Evolutionary conservation across 495 filamentous ascomycete species (phyloP), one percentile per base, ranked within the genome.

Genomic region (Talaromyces stipitatus): DNA sequence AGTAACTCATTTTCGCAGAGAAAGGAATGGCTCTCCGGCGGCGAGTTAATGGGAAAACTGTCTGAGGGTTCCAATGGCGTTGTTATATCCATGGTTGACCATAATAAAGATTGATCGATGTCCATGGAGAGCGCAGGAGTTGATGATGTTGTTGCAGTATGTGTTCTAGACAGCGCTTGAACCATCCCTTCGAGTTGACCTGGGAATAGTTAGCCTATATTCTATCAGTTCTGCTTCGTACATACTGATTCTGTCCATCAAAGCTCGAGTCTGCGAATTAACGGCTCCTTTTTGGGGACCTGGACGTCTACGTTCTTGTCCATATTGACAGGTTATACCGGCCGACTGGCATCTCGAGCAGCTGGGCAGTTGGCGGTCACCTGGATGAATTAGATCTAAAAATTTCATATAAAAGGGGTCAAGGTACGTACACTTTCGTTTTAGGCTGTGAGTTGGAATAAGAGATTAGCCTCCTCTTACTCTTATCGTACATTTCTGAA

Each of bases 171-270:
- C 29, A 32, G 9, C 12, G 29, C 12, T 11, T 32, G 9, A 32
- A 32, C 6, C 29, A 32, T 32, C 29, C 29, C 29, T 32, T 32
- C 29, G 9, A 32, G 29, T 32, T 32, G 29, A 11, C 29, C 29
- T 32, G 12, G 29, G 12, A 32, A 32, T 32, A 10, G 1, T 41
- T 36, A 24, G 29, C 43, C 53, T 36, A 41, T 4, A 41, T 20
- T 33, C 28, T 20, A 24, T n/a, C 43, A 36, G 53, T 6, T 12
- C n/a, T 38, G 30, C 36, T 9, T 11, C 16, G 14, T 23, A 45
- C 53, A 7, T 27, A 55, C 53, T 41, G 43, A 55, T 55, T 11
- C 53, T 45, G 32, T 55, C 18, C 53, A 55, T 24, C 10, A 55
- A 20, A n/a, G 32, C 27, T 24, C 26, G 27, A n/a, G 53, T 55